Percentiles rank a stretch among this genome's conserved stretches.
Conservation (phyloP, 371 early-diverging fungal species). For the Ordospora colligata region DNA sequence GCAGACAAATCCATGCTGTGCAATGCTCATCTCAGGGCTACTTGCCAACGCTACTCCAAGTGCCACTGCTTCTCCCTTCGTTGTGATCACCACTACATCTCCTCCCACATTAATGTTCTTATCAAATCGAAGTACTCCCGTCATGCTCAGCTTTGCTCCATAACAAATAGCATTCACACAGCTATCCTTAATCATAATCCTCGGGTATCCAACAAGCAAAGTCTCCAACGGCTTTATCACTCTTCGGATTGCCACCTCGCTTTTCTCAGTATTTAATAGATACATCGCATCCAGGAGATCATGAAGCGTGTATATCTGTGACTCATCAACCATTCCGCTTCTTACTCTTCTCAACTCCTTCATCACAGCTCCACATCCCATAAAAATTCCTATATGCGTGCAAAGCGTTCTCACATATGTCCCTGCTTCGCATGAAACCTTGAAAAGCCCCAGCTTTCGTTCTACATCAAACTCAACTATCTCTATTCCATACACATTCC, state of each 20-base stretch:
- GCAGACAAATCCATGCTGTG: slow-evolving; percentile 84
- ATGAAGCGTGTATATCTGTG: slow-evolving; percentile 84
- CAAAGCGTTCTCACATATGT: slow-evolving; percentile 98
- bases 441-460: slow-evolving; percentile 83
- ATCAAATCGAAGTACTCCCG: slow-evolving; percentile 90
- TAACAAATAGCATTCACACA: slow-evolving; percentile 96
- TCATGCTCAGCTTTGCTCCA: slow-evolving; percentile 93
- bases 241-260: slow-evolving; percentile 81
- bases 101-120: slow-evolving; percentile 82
- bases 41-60: slow-evolving; percentile 87
- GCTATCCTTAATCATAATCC: slow-evolving; percentile 94
- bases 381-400: slow-evolving; percentile 87
- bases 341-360: slow-evolving; percentile 94
- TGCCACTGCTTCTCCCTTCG: slow-evolving; percentile 98
- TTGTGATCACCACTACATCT: slow-evolving; percentile 91
- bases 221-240: slow-evolving; percentile 89
- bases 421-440: slow-evolving; percentile 96
- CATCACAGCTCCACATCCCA: slow-evolving; percentile 97
- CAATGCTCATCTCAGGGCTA: slow-evolving; percentile 82
- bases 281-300: slow-evolving; percentile 95
- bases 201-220: slow-evolving; percentile 82
- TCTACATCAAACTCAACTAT: slow-evolving; percentile 88
- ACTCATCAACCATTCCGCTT: slow-evolving; percentile 80
- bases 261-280: slow-evolving; percentile 83
- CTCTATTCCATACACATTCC: slow-evolving; percentile 89